Evolutionary conservation across 2,329 filamentous ascomycete species (phyloP).

Genomic region (Aspergillus ustus): DNA sequence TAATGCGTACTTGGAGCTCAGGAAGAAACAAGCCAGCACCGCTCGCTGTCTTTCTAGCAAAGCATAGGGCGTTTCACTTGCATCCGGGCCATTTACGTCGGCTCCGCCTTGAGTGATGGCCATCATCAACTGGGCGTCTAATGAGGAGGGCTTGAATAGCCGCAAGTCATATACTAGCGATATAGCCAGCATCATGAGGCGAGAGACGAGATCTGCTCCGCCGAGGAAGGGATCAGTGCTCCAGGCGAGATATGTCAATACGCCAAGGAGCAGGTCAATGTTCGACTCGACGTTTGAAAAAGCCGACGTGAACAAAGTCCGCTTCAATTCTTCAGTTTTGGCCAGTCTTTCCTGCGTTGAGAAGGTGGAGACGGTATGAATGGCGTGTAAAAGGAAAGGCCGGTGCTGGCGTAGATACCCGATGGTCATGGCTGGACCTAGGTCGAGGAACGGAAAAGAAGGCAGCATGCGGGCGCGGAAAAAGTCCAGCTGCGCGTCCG

Average conservation of each 20-base stretch:
- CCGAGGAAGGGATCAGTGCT: constrained; percentile 42
- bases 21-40: constrained; percentile 36
- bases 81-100: constrained; percentile 20
- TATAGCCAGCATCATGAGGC: constrained; percentile 44
- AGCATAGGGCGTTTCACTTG: constrained; percentile 19
- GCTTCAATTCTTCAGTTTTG: constrained; percentile 38
- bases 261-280: constrained; percentile 43
- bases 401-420: constrained; percentile 36
- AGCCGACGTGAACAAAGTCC: constrained; percentile 32
- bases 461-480: constrained; percentile 43
- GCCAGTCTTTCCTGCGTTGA: constrained; percentile 33
- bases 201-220: constrained; percentile 35
- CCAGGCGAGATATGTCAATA: constrained; percentile 46
- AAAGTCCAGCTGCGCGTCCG: constrained; percentile 29
- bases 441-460: constrained; percentile 41
- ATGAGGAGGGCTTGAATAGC: constrained; percentile 36
- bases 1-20: constrained; percentile 35
- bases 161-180: constrained; percentile 45
- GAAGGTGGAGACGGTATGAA: constrained; percentile 38
- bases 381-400: constrained; percentile 44
- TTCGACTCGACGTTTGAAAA: constrained; percentile 35
- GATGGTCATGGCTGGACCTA: constrained; percentile 34
- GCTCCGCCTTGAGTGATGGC: constrained; percentile 33
- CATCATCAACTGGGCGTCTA: constrained; percentile 37
- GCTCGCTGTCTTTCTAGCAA: constrained; percentile 36